Conservation (phyloP, 176 grass and related monocot genomes). For the Alopecurus myosuroides region DNA sequence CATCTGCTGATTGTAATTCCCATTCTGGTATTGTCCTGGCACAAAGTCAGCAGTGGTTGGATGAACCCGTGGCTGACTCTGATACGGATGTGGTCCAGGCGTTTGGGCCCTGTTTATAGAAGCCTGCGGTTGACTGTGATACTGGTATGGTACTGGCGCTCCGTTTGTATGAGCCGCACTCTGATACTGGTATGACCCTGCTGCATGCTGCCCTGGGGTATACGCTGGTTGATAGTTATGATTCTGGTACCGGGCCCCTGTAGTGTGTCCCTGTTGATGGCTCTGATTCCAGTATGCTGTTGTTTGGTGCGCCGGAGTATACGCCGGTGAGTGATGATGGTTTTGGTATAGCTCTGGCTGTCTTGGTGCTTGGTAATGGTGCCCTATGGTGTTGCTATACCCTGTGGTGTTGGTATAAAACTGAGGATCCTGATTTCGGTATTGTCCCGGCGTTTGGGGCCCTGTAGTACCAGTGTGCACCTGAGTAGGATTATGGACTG, state of each 20-base stretch:
- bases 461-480: neutral
- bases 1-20: neutral
- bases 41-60: neutral
- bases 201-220: neutral
- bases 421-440: neutral
- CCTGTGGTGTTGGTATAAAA: neutral
- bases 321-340: neutral
- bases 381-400: neutral
- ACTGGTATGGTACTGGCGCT: neutral
- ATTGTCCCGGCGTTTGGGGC: neutral
- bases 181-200: neutral
- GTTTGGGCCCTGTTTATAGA: neutral
- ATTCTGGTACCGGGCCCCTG: neutral
- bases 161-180: neutral
- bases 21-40: constrained; percentile 7
- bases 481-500: neutral
- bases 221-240: neutral
- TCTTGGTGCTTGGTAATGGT: neutral
- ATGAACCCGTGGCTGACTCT: neutral
- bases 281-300: neutral
- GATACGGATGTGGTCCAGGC: neutral
- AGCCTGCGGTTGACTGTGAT: neutral
- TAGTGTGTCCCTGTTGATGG: neutral
- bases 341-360: neutral
- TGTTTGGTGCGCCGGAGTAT: neutral